Evolutionary conservation across 164 flowering plant species (phyloP).

Genomic region (Platanus orientalis): DNA sequence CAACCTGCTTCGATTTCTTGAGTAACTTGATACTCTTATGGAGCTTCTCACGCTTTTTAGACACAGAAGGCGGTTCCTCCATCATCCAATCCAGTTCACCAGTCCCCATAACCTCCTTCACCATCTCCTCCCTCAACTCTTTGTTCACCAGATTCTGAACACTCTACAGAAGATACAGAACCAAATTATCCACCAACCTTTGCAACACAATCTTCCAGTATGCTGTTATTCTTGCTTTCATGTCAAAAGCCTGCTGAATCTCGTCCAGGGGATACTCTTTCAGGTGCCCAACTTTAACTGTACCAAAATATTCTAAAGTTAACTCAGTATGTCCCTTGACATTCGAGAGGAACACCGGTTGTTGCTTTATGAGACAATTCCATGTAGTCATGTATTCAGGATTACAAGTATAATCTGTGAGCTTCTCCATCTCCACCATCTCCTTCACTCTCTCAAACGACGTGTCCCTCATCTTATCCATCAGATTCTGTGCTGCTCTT

Average conservation of each 20-base stretch:
- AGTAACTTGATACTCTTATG: background rate
- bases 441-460: background rate
- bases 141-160: background rate
- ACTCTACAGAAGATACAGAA: background rate
- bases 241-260: background rate
- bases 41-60: background rate
- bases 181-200: background rate
- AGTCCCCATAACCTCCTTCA: too few species aligned
- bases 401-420: background rate
- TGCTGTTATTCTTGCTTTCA: background rate
- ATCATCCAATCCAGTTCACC: background rate
- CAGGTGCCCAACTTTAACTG: background rate
- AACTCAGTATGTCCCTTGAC: background rate
- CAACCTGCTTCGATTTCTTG: background rate
- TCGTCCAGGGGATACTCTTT: background rate
- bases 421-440: conserved; percentile 1
- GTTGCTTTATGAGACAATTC: background rate
- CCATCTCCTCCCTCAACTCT: background rate
- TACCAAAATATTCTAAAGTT: background rate
- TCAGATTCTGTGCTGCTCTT: conserved; percentile 14
- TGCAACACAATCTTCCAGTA: background rate
- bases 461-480: conserved; percentile 12
- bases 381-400: background rate
- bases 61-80: background rate
- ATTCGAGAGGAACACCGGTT: background rate